Conservation (phyloP, 768 basidiomycete species). For the Panellus pusillus region DNA sequence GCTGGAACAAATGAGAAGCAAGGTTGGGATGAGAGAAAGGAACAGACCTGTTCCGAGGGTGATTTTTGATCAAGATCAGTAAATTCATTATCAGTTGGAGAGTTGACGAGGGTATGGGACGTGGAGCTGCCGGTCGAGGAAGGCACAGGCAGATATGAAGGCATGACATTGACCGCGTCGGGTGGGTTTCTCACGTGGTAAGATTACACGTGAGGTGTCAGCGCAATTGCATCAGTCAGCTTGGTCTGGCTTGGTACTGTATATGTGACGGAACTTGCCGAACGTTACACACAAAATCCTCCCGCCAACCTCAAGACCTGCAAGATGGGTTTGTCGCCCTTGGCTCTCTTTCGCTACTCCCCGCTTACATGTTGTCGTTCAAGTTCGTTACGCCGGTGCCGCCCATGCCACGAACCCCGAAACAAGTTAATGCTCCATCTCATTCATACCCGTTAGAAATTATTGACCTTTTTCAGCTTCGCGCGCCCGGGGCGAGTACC, state of each 20-base stretch:
- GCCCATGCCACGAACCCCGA: conserved; percentile 89
- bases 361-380: not conserved
- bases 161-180: conserved; percentile 11
- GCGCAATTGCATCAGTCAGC: too few species aligned
- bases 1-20: conserved; percentile 35
- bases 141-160: conserved; percentile 20
- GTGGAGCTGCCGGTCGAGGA: conserved; percentile 19
- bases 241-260: too few species aligned
- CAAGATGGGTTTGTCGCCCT: conserved; percentile 63
- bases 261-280: not conserved
- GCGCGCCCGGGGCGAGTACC: conserved; percentile 92
- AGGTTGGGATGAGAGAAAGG: not conserved
- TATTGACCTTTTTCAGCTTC: conserved; percentile 59
- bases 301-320: conserved; percentile 49
- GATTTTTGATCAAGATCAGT: conserved; percentile 49
- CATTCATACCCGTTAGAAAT: not conserved
- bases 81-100: conserved; percentile 28
- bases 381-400: conserved; percentile 94
- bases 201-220: too few species aligned
- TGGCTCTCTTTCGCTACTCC: conserved; percentile 10
- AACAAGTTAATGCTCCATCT: conserved; percentile 66
- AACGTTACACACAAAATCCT: not conserved
- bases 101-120: conserved; percentile 17
- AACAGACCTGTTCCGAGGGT: conserved; percentile 44
- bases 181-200: too few species aligned